Conservation (phyloP, 345 rosid species). For the Euclidium syriacum region DNA sequence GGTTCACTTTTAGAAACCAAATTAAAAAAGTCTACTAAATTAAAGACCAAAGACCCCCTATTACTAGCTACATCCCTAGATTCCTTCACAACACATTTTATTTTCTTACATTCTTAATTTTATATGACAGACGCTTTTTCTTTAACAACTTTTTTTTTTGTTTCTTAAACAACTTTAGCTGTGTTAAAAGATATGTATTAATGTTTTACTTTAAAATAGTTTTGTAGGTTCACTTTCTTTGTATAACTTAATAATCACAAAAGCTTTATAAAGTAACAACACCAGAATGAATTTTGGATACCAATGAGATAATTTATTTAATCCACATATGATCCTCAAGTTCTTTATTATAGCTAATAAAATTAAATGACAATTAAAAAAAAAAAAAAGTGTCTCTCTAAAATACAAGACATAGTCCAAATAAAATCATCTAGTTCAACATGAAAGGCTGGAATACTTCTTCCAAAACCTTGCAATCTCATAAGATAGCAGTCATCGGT, state of each 20-base stretch:
- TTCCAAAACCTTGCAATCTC: no score
- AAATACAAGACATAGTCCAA: no score
- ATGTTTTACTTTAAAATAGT: background rate
- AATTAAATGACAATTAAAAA: background rate
- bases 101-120: background rate
- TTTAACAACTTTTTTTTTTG: no score
- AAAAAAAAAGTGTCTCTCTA: no score
- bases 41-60: conserved; percentile 7
- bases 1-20: conserved; percentile 3
- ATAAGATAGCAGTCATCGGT: no score
- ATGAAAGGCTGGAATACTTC: no score
- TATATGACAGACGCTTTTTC: no score
- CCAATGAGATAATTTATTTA: conserved; percentile 9
- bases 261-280: conserved; percentile 9
- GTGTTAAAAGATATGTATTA: background rate
- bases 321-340: background rate
- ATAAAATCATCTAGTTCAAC: no score
- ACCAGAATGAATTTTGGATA: background rate
- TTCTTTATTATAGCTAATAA: background rate
- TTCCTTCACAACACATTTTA: background rate
- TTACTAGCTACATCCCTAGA: conserved; percentile 20
- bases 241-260: conserved; percentile 8
- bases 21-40: background rate
- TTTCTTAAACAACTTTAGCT: background rate
- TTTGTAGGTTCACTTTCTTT: conserved; percentile 2